Conservation (phyloP, 768 basidiomycete species). For the Trametes punicea region DNA sequence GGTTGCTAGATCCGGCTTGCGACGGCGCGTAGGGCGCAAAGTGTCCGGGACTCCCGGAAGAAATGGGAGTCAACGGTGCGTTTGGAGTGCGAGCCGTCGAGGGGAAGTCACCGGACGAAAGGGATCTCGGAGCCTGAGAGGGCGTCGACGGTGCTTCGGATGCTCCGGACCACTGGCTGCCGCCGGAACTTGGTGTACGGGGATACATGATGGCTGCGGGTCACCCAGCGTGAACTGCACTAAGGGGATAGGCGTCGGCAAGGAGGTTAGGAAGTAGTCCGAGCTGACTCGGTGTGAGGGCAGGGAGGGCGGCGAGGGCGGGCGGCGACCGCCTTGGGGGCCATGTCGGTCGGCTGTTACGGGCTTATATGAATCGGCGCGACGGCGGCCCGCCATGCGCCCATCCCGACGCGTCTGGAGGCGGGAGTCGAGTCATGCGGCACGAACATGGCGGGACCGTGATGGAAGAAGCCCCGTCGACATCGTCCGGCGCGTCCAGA, state of each 20-base stretch:
- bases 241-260: not conserved
- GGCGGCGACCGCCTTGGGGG: constrained; percentile 8
- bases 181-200: constrained; percentile 12
- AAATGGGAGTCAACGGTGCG: constrained; percentile 1
- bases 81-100: constrained; percentile 15
- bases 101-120: constrained; percentile 11
- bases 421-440: constrained; percentile 20
- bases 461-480: constrained; percentile 12
- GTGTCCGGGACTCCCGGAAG: constrained; percentile 5
- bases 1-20: not conserved
- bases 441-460: constrained; percentile 2
- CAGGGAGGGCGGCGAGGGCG: constrained; percentile 4
- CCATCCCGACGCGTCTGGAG: constrained; percentile 9
- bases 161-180: not conserved
- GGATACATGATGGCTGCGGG: constrained; percentile 8
- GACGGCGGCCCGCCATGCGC: not conserved
- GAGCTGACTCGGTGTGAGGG: constrained; percentile 4
- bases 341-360: constrained; percentile 10
- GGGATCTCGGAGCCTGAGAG: constrained; percentile 19
- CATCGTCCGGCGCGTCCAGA: too few species aligned
- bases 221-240: not conserved
- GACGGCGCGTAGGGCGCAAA: constrained; percentile 5
- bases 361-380: constrained; percentile 15
- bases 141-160: constrained; percentile 18
- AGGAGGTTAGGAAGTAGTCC: not conserved